phyloP scores from a whole-genome alignment of 2,329 filamentous ascomycete species.

The Ophiostoma quercus region DNA sequence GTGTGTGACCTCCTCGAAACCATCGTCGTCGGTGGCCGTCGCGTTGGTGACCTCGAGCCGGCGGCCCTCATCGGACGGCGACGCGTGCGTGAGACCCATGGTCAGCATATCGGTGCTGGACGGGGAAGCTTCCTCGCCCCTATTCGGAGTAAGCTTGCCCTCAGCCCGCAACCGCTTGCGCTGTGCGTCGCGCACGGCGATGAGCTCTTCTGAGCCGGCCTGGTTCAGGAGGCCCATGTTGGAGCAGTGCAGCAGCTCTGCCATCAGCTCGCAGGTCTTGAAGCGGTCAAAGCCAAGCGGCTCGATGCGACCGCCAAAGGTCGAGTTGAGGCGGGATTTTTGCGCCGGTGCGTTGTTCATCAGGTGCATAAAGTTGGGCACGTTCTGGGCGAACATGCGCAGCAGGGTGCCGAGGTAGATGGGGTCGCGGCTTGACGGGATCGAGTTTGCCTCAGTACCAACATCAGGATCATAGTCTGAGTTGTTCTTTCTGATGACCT shows the following conservation, averaged over 20 bases:
- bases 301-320: conserved; percentile 86
- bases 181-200: conserved; percentile 72
- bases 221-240: conserved; percentile 98
- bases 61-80: conserved; percentile 58
- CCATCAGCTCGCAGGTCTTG: conserved; percentile 99
- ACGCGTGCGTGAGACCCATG: conserved; percentile 50
- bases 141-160: conserved; percentile 59
- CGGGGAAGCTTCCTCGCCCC: conserved; percentile 37
- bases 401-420: conserved; percentile 92
- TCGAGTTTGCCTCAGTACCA: conserved; percentile 69
- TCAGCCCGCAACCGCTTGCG: conserved; percentile 72
- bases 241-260: conserved; percentile 92
- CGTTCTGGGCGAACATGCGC: conserved; percentile 80
- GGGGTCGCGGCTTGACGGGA: conserved; percentile 80
- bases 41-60: conserved; percentile 72
- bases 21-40: conserved; percentile 67
- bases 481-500: conserved; percentile 98
- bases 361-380: conserved; percentile 88
- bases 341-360: conserved; percentile 73
- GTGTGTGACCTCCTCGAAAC: conserved; percentile 81
- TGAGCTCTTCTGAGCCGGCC: conserved; percentile 79
- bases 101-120: conserved; percentile 58
- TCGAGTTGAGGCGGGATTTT: conserved; percentile 71
- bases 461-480: conserved; percentile 97
- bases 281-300: conserved; percentile 95